Evolutionary conservation across 352 stramenopile species (phyloP), one percentile per base, ranked within the genome.

Genomic region (Pythium oligandrum): DNA sequence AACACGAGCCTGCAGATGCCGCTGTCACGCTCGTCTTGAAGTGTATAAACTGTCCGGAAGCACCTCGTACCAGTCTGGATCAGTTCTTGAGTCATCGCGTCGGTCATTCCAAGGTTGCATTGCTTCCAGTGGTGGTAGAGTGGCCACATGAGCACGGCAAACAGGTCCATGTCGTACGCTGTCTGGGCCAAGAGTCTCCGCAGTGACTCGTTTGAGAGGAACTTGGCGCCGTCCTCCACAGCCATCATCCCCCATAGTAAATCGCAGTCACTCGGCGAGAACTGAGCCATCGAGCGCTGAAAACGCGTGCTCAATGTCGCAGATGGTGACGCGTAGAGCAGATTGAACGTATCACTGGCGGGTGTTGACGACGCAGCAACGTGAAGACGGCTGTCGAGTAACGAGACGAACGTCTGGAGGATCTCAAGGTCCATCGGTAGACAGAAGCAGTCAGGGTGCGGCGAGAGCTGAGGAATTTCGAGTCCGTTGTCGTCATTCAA

Each of bases 381-480:
- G 32, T 8, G 50, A 46, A 5, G 48, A 48, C 9, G 35, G 11
- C 37, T 26, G 17, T 26, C 35, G 3, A 79, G 55, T 31, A 64
- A 45, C 7, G 70, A 17, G 35, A 88, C 65, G 33, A 83, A 78
- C 3, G 71, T 12, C 32, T 70, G 44, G 8, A 93, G 61, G 34
- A 90, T 71, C 45, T 84, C 74, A 34, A 93, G 88, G 56, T 93
- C 83, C 0, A 90, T 73, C 8, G 83, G 80, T 11, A 93, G 64
- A 36, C 83, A 93, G 50, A 93, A 93, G 34, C 83, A 93, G 31
- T 93, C 76, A 11, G 80, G 80, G 38, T 90, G 78, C 6, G 83
- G 83, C 34, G 79, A 90, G 6, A 93, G 53, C 48, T 93, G 80
- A 30, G 83, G 83, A 11, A 93, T 65, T 45, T 88, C 72, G 0